Base-by-base conservation (phyloP, 23 red algal species). In the Chondrus crispus region DNA sequence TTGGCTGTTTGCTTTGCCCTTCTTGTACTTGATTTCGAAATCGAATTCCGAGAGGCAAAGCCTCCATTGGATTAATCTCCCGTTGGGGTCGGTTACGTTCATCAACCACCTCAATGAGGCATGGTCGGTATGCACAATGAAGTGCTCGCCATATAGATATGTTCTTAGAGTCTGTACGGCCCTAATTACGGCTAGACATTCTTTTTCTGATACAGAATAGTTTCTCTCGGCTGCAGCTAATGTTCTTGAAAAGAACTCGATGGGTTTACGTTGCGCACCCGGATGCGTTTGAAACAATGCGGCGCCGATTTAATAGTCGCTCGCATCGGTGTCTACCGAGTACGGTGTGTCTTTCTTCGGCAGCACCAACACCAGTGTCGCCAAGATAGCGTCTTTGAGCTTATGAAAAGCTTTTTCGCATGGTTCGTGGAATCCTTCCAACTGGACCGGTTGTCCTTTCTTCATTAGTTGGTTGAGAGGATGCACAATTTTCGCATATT, bases 351-450 rank as follows among this genome's bases (percentile, higher is more conserved):
- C 71, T 2, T 24, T 38, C 71, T 76, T 83, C 8, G 78, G 78
- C 78, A 83, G 1, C 32, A n/a, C 78, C 11, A 83, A 35, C 9
- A 52, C 2, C 7, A 47, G 53, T 9, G 78, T 40, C 0, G 43
- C 32, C 18, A 52, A 20, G 6, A 83, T 38, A 18, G 46, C 2
- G 30, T 45, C 78, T 13, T 52, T 62, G 29, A 83, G 52, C 29
- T 22, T 28, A 24, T 60, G 10, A n/a, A 83, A 83, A 35, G 49
- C 78, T 18, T 66, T 16, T 7, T 29, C 47, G 10, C 57, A 24
- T 13, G 43, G 44, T 30, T 83, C n/a, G n/a, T n/a, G n/a, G n/a
- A n/a, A n/a, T n/a, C n/a, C n/a, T 68, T 63, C 73, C 53, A 90
- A 22, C 30, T 57, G 64, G 2, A 28, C 4, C 16, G 87, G 69